A percentile compares a stretch with the other conserved stretches of the same genome.
phyloP scores from a whole-genome alignment of 106 monocot species.

The Hemerocallis citrina region DNA sequence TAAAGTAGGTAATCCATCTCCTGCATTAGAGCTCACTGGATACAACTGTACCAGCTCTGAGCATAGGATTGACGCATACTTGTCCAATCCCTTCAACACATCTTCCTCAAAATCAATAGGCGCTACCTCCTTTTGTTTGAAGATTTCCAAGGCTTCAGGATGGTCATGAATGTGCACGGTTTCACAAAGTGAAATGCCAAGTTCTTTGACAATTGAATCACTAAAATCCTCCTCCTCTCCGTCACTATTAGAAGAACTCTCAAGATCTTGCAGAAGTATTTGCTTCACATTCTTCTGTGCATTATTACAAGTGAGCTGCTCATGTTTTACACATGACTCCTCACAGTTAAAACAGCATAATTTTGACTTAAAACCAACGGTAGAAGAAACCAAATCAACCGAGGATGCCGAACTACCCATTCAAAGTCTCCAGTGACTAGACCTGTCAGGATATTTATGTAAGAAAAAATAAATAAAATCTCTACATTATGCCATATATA shows the following conservation, averaged over 20 bases:
- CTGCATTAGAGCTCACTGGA: not conserved
- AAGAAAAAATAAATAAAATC: not conserved
- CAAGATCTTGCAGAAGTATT: slow-evolving; percentile 5
- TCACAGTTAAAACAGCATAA: slow-evolving; percentile 12
- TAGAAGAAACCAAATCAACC: not conserved
- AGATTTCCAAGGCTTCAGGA: not conserved
- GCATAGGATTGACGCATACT: not conserved
- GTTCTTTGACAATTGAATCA: slow-evolving; percentile 18
- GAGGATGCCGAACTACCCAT: slow-evolving; percentile 22
- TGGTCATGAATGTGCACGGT: slow-evolving; percentile 12
- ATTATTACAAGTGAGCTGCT: not conserved
- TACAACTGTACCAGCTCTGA: not conserved
- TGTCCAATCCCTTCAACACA: slow-evolving; percentile 3
- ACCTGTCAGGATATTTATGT: not conserved
- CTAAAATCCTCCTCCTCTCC: slow-evolving; percentile 16
- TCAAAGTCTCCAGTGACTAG: slow-evolving; percentile 5
- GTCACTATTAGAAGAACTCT: slow-evolving; percentile 6
- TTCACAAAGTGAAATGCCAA: slow-evolving; percentile 16
- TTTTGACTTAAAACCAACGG: slow-evolving; percentile 4
- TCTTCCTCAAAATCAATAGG: slow-evolving; percentile 8
- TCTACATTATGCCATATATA: not conserved
- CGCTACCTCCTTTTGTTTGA: not conserved
- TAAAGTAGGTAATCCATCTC: not conserved
- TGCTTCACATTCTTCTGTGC: not conserved
- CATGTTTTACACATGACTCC: slow-evolving; percentile 14